phyloP scores from a whole-genome alignment of 371 early-diverging fungal genomes.

The Homolaphlyctis polyrhiza region DNA sequence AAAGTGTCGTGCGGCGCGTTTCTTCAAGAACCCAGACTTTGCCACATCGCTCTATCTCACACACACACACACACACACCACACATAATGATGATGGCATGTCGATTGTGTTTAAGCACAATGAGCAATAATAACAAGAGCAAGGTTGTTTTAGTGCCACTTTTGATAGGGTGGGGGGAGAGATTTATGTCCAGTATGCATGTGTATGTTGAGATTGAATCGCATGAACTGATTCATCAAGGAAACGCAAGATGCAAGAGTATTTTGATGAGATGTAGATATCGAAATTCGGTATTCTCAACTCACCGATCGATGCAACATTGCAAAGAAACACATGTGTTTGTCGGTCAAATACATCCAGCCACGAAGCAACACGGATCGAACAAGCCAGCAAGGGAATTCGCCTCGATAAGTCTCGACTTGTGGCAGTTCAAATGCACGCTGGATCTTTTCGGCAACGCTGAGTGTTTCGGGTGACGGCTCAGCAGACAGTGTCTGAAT shows the following conservation, averaged over 20 bases:
- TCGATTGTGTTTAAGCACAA: too few species aligned
- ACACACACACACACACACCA: too few species aligned
- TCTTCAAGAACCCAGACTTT: slow-evolving; percentile 64
- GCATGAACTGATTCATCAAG: too few species aligned
- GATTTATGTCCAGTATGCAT: too few species aligned
- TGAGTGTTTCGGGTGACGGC: slow-evolving; percentile 7
- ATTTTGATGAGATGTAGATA: too few species aligned
- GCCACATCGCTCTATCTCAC: slow-evolving; percentile 43
- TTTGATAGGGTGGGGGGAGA: too few species aligned
- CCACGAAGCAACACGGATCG: slow-evolving; percentile 66
- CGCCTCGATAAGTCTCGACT: slow-evolving; percentile 45
- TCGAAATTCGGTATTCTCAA: too few species aligned
- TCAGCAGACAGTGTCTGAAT: slow-evolving; percentile 4
- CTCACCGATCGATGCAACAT: slow-evolving; percentile 37
- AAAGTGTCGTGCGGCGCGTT: slow-evolving; percentile 32
- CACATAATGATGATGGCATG: too few species aligned
- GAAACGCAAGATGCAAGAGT: too few species aligned
- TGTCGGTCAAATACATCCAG: slow-evolving; percentile 62
- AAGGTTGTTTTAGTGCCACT: too few species aligned
- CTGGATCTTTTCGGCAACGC: slow-evolving; percentile 53
- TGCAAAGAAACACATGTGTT: slow-evolving; percentile 69
- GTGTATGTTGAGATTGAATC: too few species aligned
- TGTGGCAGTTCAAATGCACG: slow-evolving; percentile 55
- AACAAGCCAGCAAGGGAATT: slow-evolving; percentile 69
- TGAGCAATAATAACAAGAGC: too few species aligned